Evolutionary conservation across 75 land plant species (phyloP), one percentile per base, ranked within the genome.

Genomic region (Selaginella tamariscina): DNA sequence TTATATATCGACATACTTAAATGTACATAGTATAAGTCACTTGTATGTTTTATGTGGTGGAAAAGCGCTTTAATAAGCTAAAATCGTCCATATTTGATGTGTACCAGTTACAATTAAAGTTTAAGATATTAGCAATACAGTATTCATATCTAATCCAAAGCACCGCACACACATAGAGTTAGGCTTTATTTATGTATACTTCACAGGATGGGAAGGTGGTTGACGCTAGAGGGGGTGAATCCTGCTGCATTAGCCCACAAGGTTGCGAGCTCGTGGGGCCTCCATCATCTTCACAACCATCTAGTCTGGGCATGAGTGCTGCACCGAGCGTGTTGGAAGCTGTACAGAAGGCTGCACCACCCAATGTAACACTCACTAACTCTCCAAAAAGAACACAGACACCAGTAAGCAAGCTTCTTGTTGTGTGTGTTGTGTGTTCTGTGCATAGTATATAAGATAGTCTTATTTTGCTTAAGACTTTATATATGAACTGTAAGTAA

Each of bases 161-260:
- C n/a, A n/a, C n/a, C n/a, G n/a, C n/a, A n/a, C n/a, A n/a, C n/a
- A n/a, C n/a, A n/a, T n/a, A n/a, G n/a, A n/a, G n/a, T n/a, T n/a
- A n/a, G n/a, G n/a, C n/a, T n/a, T n/a, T n/a, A n/a, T n/a, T n/a
- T n/a, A n/a, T n/a, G n/a, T n/a, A n/a, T n/a, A n/a, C n/a, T n/a
- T n/a, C n/a, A n/a, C n/a, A n/a, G n/a, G n/a, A n/a, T n/a, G n/a
- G n/a, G n/a, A n/a, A 78, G 68, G 75, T 73, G 24, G 85, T 86
- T 55, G 98, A 93, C 72, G 82, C 68, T 93, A 39, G 96, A 93
- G 67, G 98, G 98, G 57, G 98, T 90, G 26, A 86, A 89, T 73
- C 96, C 98, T 32, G 82, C 91, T 1, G 80, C 84, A 68, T 73
- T 93, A 75, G 95, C 96, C 55, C 73, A 83, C 76, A 93, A 93